phyloP scores from a whole-genome alignment of 208 protist species.

The Crithidia expoeki region DNA sequence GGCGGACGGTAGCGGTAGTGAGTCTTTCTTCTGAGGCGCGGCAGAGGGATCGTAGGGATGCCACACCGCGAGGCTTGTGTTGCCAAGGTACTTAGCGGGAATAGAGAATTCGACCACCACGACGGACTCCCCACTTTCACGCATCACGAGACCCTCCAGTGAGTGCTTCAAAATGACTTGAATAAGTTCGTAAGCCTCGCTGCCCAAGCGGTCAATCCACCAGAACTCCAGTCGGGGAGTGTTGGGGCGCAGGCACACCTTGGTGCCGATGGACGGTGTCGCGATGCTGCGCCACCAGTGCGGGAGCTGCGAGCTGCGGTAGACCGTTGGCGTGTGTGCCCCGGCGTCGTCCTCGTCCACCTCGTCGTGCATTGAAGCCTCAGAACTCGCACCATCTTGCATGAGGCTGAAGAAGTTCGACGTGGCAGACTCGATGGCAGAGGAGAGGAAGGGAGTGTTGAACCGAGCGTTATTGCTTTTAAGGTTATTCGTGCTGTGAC shows the following conservation, averaged over 20 bases:
- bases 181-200: conserved; percentile 33
- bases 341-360: conserved; percentile 27
- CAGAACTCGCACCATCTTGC: neutral
- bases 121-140: conserved; percentile 20
- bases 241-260: conserved; percentile 22
- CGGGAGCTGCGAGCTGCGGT: conserved; percentile 26
- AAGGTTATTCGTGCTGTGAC: too few species aligned
- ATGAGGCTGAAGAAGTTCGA: conserved; percentile 5
- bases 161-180: conserved; percentile 25
- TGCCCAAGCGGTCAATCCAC: conserved; percentile 43
- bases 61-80: conserved; percentile 24
- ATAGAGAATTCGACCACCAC: conserved; percentile 34
- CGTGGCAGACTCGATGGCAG: conserved; percentile 4
- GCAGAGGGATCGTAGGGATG: neutral
- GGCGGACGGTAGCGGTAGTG: neutral
- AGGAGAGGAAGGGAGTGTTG: neutral
- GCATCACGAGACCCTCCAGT: conserved; percentile 24
- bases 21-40: neutral
- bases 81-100: conserved; percentile 4
- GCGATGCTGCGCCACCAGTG: conserved; percentile 41
- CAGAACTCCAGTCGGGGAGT: conserved; percentile 29
- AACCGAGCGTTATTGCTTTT: too few species aligned
- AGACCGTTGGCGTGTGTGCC: conserved; percentile 29
- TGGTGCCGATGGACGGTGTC: conserved; percentile 20
- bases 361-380: conserved; percentile 3